These are phyloP conservation scores for Malus hybrid DNA, from an alignment of 331 rosid genomes.

Conservation along the genomic window DNA sequence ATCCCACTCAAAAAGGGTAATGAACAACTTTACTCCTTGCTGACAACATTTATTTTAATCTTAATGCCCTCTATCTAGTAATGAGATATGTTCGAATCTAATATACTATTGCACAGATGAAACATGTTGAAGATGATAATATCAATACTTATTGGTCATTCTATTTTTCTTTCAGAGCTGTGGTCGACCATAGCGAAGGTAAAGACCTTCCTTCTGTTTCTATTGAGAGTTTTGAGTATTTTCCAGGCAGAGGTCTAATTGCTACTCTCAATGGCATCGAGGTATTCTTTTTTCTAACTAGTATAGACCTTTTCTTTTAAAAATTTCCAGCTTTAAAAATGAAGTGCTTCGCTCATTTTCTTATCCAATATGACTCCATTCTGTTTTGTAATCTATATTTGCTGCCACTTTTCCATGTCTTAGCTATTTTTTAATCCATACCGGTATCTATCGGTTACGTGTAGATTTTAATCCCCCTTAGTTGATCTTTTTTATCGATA, in stretches of 20 bases:
- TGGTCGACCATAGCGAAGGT: constrained; percentile 92
- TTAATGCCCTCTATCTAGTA: neutral
- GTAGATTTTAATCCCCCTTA: too few relatives aligned
- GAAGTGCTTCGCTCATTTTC: neutral
- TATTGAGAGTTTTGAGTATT: constrained; percentile 90
- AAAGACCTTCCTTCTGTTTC: constrained; percentile 90
- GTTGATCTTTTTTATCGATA: too few relatives aligned
- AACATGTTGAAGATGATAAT: neutral
- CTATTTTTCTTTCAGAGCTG: constrained; percentile 67
- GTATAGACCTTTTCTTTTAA: neutral
- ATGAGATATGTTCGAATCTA: neutral
- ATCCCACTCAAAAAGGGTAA: neutral
- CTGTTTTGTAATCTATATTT: neutral
- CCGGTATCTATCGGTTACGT: neutral
- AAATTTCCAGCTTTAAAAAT: neutral
- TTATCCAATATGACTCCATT: neutral
- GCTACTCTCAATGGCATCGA: constrained; percentile 76
- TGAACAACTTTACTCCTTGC: neutral
- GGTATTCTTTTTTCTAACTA: constrained; percentile 25
- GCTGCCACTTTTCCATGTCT: neutral
- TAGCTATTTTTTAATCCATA: neutral
- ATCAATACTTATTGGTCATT: neutral
- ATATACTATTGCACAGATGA: neutral
- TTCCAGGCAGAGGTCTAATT: constrained; percentile 88
- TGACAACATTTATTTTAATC: neutral